These are phyloP conservation scores for Geotrichum restrictum DNA, from an alignment of 1,139 yeast genomes.

Conservation along the genomic window DNA sequence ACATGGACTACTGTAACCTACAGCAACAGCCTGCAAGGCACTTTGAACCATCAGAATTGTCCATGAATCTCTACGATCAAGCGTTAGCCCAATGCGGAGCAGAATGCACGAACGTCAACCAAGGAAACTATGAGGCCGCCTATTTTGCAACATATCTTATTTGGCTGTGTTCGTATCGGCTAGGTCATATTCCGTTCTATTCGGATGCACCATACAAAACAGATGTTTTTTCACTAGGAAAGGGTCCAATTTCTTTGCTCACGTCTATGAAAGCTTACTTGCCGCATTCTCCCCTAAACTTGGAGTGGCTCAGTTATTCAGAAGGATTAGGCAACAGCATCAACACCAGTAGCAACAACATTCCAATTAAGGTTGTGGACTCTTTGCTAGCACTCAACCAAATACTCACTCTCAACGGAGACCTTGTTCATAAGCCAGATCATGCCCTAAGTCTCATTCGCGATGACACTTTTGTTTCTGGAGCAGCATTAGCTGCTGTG, in stretches of 20 bases:
- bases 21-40: conserved; percentile 1
- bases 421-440: not conserved
- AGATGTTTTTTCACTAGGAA: conserved; percentile 10
- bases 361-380: conserved; percentile 1
- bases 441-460: conserved; percentile 4
- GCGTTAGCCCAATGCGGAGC: conserved; percentile 9
- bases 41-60: conserved; percentile 13
- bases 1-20: conserved; percentile 9
- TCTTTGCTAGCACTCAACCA: not conserved
- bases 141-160: conserved; percentile 15
- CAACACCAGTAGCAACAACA: not conserved
- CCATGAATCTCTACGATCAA: conserved; percentile 9
- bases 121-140: conserved; percentile 13
- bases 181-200: conserved; percentile 5
- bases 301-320: not conserved
- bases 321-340: not conserved
- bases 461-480: conserved; percentile 1
- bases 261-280: conserved; percentile 10
- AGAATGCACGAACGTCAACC: conserved; percentile 6
- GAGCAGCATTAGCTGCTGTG: too few species aligned
- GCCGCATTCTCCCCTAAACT: not conserved
- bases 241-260: conserved; percentile 13
- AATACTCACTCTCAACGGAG: not conserved
- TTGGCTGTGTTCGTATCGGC: conserved; percentile 12
- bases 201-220: not conserved